These are phyloP conservation scores for Arachnopeziza araneosa DNA, from an alignment of 2,329 filamentous ascomycete species.

Conservation along the genomic window DNA sequence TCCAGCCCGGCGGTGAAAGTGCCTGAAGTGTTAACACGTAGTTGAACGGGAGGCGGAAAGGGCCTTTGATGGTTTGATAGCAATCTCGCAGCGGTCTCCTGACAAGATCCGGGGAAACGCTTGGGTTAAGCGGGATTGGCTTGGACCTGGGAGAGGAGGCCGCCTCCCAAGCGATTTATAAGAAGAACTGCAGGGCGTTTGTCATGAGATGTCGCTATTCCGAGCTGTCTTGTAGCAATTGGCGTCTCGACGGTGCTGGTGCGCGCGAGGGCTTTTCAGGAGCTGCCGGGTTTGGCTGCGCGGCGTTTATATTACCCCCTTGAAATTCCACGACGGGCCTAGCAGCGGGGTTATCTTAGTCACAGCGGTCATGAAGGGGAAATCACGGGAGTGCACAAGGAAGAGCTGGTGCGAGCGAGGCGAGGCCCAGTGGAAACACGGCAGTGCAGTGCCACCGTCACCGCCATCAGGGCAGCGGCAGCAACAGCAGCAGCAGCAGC, in stretches of 20 bases:
- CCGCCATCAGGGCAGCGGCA: background rate
- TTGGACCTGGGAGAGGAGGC: background rate
- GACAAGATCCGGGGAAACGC: background rate
- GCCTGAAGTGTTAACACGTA: background rate
- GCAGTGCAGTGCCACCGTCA: background rate
- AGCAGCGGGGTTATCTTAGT: conserved; percentile 17
- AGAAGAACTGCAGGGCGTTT: background rate
- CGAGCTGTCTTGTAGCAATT: background rate
- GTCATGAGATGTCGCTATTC: background rate
- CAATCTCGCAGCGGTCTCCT: background rate
- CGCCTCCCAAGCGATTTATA: background rate
- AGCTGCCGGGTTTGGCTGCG: background rate
- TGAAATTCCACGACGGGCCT: conserved; percentile 11
- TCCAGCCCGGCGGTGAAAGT: background rate
- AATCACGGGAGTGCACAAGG: conserved; percentile 7
- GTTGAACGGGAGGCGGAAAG: background rate
- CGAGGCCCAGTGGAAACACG: background rate
- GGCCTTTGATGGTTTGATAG: background rate
- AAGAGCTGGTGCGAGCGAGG: background rate
- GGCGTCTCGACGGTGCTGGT: background rate
- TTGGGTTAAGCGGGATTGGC: background rate
- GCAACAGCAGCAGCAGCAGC: background rate
- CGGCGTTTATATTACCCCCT: conserved; percentile 19
- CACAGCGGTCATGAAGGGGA: background rate
- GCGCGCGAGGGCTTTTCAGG: background rate